phyloP scores from a whole-genome alignment of 805 yeast genomes.

The Schwanniomyces polymorphus region DNA sequence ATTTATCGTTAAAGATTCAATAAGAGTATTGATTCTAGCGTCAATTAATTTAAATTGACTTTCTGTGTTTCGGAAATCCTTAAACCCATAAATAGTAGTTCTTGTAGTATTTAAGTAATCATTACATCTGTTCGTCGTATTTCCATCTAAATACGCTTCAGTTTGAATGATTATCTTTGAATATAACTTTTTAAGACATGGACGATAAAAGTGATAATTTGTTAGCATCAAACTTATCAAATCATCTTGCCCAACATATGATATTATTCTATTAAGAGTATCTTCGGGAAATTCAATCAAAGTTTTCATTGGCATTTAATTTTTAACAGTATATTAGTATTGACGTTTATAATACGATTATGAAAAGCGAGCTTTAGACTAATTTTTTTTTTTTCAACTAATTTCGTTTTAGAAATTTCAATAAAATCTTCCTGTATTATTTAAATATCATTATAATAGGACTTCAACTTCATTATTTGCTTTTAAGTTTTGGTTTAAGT shows the following conservation, averaged over 20 bases:
- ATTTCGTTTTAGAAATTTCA: too few species aligned
- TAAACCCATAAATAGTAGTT: slow-evolving; percentile 28
- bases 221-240: slow-evolving; percentile 32
- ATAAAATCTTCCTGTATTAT: too few species aligned
- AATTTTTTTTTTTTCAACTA: too few species aligned
- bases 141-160: slow-evolving; percentile 15
- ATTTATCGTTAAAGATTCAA: slow-evolving; percentile 25
- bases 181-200: slow-evolving; percentile 30
- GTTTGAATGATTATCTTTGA: slow-evolving; percentile 19
- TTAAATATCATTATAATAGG: too few species aligned
- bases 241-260: slow-evolving; percentile 27
- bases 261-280: slow-evolving; percentile 1
- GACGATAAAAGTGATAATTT: slow-evolving; percentile 33
- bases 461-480: too few species aligned
- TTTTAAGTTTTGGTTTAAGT: too few species aligned
- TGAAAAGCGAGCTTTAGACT: too few species aligned
- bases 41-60: slow-evolving; percentile 24
- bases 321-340: not conserved
- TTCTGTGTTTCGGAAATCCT: slow-evolving; percentile 8
- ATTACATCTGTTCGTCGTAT: slow-evolving; percentile 4
- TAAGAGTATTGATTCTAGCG: slow-evolving; percentile 26
- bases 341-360: too few species aligned
- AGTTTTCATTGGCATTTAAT: not conserved
- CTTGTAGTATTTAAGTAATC: slow-evolving; percentile 22
- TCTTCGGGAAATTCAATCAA: slow-evolving; percentile 3